Percentiles rank a stretch among this genome's conserved stretches.
These are phyloP conservation scores for Kodamaea fungicola DNA, from an alignment of 1,139 yeast species.

Conservation along the genomic window DNA sequence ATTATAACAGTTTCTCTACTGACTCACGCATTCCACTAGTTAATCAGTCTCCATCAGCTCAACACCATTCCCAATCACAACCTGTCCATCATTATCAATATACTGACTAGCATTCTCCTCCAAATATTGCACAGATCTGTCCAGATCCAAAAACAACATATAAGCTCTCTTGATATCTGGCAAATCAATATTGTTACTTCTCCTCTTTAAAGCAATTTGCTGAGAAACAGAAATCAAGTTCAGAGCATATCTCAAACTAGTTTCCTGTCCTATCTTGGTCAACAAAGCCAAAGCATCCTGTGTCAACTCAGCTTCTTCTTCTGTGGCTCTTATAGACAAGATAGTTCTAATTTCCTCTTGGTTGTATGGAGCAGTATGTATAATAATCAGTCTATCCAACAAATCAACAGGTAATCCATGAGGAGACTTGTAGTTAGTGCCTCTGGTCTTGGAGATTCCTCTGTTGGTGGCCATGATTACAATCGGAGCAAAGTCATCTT, in stretches of 20 bases:
- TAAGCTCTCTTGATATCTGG: constrained; percentile 87
- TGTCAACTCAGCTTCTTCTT: constrained; percentile 87
- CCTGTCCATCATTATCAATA: constrained; percentile 71
- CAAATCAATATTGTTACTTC: constrained; percentile 66
- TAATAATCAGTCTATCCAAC: constrained; percentile 89
- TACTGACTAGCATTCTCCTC: constrained; percentile 66
- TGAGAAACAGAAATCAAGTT: constrained; percentile 88
- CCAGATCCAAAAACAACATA: constrained; percentile 80
- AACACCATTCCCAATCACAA: constrained; percentile 42
- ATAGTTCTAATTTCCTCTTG: constrained; percentile 85
- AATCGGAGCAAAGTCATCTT: constrained; percentile 94
- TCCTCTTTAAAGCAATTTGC: constrained; percentile 79
- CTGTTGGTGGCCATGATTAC: constrained; percentile 98
- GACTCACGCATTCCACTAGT: no score
- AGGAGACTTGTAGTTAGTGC: constrained; percentile 90
- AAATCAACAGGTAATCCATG: constrained; percentile 96
- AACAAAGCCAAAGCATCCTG: constrained; percentile 84
- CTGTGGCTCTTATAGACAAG: constrained; percentile 86
- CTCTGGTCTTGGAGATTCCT: constrained; percentile 88
- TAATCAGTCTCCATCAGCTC: constrained; percentile 53
- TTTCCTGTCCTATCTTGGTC: constrained; percentile 90
- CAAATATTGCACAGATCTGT: constrained; percentile 78
- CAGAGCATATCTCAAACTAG: constrained; percentile 89
- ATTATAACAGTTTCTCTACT: no score
- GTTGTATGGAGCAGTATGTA: constrained; percentile 75